Percentiles rank a stretch among this genome's conserved stretches.
Conservation (phyloP, 768 basidiomycete genomes). For the Gyrodon lividus region DNA sequence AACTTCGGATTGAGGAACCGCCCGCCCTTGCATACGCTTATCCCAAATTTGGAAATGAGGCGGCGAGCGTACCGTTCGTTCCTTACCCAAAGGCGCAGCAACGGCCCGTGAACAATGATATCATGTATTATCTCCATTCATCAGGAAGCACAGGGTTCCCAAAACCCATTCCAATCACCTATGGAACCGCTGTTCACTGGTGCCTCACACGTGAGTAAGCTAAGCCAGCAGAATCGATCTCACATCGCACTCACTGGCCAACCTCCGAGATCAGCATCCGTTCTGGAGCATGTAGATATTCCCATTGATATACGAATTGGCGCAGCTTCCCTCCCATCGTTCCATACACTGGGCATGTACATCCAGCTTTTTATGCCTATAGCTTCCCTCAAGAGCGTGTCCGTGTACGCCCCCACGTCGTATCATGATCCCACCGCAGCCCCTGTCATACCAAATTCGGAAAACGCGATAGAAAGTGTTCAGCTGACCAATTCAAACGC, state of each 20-base stretch:
- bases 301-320: conserved; percentile 2
- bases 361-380: conserved; percentile 18
- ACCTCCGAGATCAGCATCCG: conserved; percentile 5
- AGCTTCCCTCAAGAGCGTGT: conserved; percentile 9
- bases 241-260: neutral
- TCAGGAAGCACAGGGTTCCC: conserved; percentile 52
- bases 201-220: conserved; percentile 33
- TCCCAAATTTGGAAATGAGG: conserved; percentile 8
- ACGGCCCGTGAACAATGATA: conserved; percentile 14
- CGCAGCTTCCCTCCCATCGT: conserved; percentile 20
- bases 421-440: conserved; percentile 10
- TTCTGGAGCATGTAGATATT: conserved; percentile 8
- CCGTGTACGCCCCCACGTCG: conserved; percentile 21
- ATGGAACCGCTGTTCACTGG: conserved; percentile 33
- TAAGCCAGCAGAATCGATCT: neutral
- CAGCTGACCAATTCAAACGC: conserved; percentile 10
- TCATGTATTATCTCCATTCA: conserved; percentile 43
- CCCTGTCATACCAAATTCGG: conserved; percentile 20
- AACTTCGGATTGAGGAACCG: conserved; percentile 15
- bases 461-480: conserved; percentile 22
- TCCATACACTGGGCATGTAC: conserved; percentile 19
- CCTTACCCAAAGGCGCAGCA: conserved; percentile 8
- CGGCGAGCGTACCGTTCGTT: neutral
- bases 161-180: conserved; percentile 39
- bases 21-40: conserved; percentile 11